These are phyloP conservation scores for Eimeria necatrix DNA, from an alignment of 169 alveolate genomes.

Conservation along the genomic window DNA sequence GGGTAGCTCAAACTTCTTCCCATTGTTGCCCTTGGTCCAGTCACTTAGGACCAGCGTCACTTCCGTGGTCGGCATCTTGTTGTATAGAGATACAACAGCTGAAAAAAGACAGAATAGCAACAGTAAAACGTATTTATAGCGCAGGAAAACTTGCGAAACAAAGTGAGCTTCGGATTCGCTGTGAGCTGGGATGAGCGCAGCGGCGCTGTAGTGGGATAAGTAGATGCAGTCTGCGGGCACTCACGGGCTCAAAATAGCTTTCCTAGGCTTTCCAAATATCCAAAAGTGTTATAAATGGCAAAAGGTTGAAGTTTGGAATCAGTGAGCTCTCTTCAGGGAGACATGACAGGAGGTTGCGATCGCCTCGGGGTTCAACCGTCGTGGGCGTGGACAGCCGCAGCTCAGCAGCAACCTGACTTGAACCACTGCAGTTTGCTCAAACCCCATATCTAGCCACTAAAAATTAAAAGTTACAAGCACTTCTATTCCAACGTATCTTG, in stretches of 20 bases:
- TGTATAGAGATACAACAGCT: neutral
- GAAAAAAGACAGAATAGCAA: neutral
- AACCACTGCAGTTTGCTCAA: neutral
- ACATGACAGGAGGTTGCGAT: slow-evolving; percentile 34
- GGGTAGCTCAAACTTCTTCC: slow-evolving; percentile 52
- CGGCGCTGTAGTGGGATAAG: neutral
- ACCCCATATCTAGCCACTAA: neutral
- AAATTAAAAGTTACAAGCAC: neutral
- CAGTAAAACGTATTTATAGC: neutral
- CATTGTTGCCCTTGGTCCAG: slow-evolving; percentile 61
- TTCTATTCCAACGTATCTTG: neutral
- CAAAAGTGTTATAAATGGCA: neutral
- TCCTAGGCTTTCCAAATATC: neutral
- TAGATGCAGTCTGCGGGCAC: neutral
- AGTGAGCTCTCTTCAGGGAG: neutral
- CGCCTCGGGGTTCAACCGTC: slow-evolving; percentile 24
- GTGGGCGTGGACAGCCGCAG: slow-evolving; percentile 46
- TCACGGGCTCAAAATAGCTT: neutral
- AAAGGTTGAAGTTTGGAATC: neutral
- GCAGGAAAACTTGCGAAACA: no score
- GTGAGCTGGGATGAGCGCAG: neutral
- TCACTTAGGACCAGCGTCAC: slow-evolving; percentile 72
- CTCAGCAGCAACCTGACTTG: neutral
- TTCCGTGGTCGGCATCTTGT: slow-evolving; percentile 57
- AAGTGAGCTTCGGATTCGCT: neutral